Conservation (phyloP, 1,284 basidiomycete species). For the Pseudozyma hubeiensis region DNA sequence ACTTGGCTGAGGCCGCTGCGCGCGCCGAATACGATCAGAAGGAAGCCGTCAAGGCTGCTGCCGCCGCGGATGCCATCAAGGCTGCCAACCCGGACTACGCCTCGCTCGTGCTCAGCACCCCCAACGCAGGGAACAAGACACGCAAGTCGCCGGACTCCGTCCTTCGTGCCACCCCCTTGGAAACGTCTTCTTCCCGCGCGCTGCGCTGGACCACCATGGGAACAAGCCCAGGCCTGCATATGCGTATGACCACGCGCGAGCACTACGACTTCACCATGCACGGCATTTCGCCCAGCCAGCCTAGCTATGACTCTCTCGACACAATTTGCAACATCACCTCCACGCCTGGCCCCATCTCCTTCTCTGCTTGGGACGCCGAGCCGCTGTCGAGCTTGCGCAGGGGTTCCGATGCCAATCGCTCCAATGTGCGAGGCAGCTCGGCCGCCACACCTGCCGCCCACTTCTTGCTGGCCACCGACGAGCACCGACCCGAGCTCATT, state of each 20-base stretch:
- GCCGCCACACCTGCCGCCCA: conserved; percentile 33
- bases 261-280: conserved; percentile 62
- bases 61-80: conserved; percentile 38
- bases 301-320: conserved; percentile 41
- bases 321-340: conserved; percentile 46
- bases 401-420: conserved; percentile 32
- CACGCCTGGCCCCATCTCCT: conserved; percentile 48
- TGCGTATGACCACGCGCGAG: conserved; percentile 57
- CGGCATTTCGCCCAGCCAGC: conserved; percentile 55
- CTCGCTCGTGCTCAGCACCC: conserved; percentile 39
- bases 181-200: conserved; percentile 22
- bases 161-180: conserved; percentile 30
- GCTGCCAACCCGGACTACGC: conserved; percentile 42
- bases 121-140: conserved; percentile 23
- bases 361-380: conserved; percentile 47
- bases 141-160: conserved; percentile 37
- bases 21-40: conserved; percentile 32
- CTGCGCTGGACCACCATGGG: conserved; percentile 46
- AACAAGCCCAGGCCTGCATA: conserved; percentile 43
- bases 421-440: conserved; percentile 19
- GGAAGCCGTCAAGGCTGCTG: conserved; percentile 41
- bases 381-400: conserved; percentile 37
- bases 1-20: conserved; percentile 35
- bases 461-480: conserved; percentile 33
- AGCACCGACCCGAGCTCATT: conserved; percentile 42